Conservation (phyloP, 2,329 filamentous ascomycete genomes). For the Nothomitra cinnamomea region DNA sequence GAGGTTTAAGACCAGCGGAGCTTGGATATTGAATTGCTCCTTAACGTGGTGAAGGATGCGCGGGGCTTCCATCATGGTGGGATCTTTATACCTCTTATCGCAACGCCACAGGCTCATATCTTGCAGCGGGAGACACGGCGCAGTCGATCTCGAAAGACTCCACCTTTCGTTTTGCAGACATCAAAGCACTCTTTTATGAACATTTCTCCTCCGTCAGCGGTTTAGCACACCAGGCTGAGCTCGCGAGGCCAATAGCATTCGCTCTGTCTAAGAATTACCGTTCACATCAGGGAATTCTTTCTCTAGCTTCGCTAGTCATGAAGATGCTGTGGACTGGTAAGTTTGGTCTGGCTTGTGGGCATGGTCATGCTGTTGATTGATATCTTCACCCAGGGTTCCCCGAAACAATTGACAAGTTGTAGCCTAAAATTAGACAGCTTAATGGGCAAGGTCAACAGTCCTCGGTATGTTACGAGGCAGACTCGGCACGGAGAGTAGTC, state of each 20-base stretch:
- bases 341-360: background rate
- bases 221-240: conserved; percentile 6
- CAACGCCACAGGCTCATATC: background rate
- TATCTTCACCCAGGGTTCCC: conserved; percentile 14
- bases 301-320: conserved; percentile 19
- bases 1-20: conserved; percentile 18
- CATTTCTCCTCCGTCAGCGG: conserved; percentile 12
- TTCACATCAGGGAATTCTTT: conserved; percentile 20
- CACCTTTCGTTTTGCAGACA: conserved; percentile 18
- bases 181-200: conserved; percentile 18
- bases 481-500: too few species aligned
- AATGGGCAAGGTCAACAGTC: conserved; percentile 13
- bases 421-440: conserved; percentile 16
- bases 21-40: conserved; percentile 16
- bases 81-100: background rate
- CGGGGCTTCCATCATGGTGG: conserved; percentile 15
- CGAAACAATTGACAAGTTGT: conserved; percentile 17
- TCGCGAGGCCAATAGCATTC: conserved; percentile 14
- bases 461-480: background rate
- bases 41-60: conserved; percentile 14
- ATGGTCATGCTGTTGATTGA: background rate
- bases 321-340: conserved; percentile 14
- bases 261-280: conserved; percentile 18
- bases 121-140: conserved; percentile 18
- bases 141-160: conserved; percentile 21